Evolutionary conservation across 345 rosid species (phyloP).

Genomic region (Camelina laxa): DNA sequence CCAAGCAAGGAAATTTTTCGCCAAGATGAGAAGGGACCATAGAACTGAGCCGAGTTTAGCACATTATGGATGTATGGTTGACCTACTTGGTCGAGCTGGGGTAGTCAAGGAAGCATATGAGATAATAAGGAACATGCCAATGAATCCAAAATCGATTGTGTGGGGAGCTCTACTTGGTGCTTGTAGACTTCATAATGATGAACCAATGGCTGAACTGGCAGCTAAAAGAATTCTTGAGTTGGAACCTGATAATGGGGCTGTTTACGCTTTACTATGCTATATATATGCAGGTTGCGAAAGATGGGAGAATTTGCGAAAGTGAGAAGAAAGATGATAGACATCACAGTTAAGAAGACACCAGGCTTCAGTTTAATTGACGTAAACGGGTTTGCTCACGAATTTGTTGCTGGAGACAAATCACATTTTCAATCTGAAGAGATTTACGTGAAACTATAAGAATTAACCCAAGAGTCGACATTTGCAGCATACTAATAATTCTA

Average conservation of each 20-base stretch:
- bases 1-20: conserved; percentile 48
- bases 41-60: conserved; percentile 49
- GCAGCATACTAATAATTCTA: conserved; percentile 51
- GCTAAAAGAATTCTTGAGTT: conserved; percentile 49
- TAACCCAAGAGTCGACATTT: conserved; percentile 48
- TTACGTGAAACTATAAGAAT: conserved; percentile 49
- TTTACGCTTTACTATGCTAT: conserved; percentile 58
- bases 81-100: conserved; percentile 73
- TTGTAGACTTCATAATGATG: conserved; percentile 61
- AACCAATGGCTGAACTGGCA: conserved; percentile 54
- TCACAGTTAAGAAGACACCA: conserved; percentile 51
- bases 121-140: conserved; percentile 66
- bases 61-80: conserved; percentile 74
- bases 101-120: conserved; percentile 53
- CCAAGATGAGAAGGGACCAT: conserved; percentile 47
- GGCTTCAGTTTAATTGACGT: conserved; percentile 58
- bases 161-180: conserved; percentile 78
- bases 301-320: conserved; percentile 50
- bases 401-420: conserved; percentile 54
- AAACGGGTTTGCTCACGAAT: conserved; percentile 50
- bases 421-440: conserved; percentile 53
- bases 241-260: conserved; percentile 57
- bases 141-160: conserved; percentile 63
- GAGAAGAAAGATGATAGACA: conserved; percentile 49
- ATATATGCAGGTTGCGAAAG: conserved; percentile 61